Evolutionary conservation across 345 rosid genomes (phyloP), one percentile per base, ranked within the genome.

Genomic region (Eucalyptus regnans): DNA sequence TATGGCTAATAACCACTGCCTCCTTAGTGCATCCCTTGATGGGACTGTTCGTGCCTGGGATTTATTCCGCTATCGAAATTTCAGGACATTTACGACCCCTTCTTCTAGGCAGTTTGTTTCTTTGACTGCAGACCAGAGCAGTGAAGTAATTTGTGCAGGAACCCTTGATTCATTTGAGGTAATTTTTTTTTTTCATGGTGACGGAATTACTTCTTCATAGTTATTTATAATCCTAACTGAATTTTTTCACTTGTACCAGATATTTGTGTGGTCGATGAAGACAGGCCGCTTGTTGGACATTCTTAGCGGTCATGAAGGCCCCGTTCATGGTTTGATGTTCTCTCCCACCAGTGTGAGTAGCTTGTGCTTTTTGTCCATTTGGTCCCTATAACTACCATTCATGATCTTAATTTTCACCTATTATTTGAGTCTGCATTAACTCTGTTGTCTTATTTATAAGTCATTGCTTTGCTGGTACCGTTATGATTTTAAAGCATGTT

Each of bases 31-130:
- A 86, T 98, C 99, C 88, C 93, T 98, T 58, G 99, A 97, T 90
- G 99, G 99, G 48, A 98, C 99, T 88, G 98, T 98, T 87, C 99
- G 99, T 91, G 99, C 99, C 52, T 98, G 99, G 99, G 99, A 98
- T 95, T 94, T 98, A 90, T 90, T 94, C 86, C 98, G 99, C 31
- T 98, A 96, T 90, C 94, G 97, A 89, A 98, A 98, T 91, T 98
- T 96, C 92, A 95, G 99, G 93, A 97, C 98, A 87, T 97, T 97
- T 90, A 96, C 97, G 16, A 94, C 99, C 89, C 99, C 99, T 88
- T 93, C 97, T 89, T 94, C 98, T 46, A 94, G 98, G 90, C 99
- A 98, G 90, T 96, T 98, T 94, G 99, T 97, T 89, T 98, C 99
- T 90, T 92, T 98, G 92, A 95, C 97, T 68, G 98, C 98, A 84